Evolutionary conservation across 2,329 filamentous ascomycete genomes (phyloP).

Genomic region (Arthrobotrys sinensis): DNA sequence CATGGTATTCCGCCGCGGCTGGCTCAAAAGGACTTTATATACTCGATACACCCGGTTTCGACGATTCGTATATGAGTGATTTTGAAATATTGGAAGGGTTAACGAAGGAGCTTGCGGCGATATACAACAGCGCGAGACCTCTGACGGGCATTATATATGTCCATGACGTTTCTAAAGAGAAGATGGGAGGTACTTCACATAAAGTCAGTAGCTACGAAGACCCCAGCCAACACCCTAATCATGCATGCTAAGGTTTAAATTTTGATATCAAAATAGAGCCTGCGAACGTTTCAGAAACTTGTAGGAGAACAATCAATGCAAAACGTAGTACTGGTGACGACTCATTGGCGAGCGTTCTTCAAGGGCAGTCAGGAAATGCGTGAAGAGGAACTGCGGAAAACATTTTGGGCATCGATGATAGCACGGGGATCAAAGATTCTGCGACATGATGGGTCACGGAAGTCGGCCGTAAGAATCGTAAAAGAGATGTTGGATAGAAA

Average conservation of each 20-base stretch:
- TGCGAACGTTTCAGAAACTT: constrained; percentile 53
- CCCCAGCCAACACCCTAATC: too few species aligned
- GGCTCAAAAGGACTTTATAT: constrained; percentile 54
- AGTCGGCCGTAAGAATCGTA: constrained; percentile 46
- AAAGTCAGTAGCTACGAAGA: constrained; percentile 32
- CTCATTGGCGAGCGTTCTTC: constrained; percentile 52
- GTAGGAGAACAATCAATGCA: constrained; percentile 49
- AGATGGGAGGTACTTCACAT: constrained; percentile 54
- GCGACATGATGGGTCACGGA: constrained; percentile 44
- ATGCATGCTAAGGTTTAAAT: too few species aligned
- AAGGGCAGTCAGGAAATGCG: constrained; percentile 34
- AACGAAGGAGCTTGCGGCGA: constrained; percentile 41
- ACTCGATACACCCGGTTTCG: constrained; percentile 62
- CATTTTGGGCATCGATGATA: constrained; percentile 54
- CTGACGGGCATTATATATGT: constrained; percentile 55
- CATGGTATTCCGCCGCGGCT: constrained; percentile 47
- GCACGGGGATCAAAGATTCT: constrained; percentile 42
- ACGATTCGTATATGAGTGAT: constrained; percentile 61
- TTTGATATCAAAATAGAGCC: constrained; percentile 34
- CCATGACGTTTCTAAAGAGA: constrained; percentile 57
- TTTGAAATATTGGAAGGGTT: constrained; percentile 60
- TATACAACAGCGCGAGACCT: constrained; percentile 40
- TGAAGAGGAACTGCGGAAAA: constrained; percentile 44
- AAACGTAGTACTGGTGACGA: constrained; percentile 52
- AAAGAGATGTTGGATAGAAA: constrained; percentile 35